A percentile compares a stretch with the other conserved stretches of the same genome.
Evolutionary conservation across 2,329 filamentous ascomycete genomes (phyloP).

Genomic region (Lachnellula hyalina): DNA sequence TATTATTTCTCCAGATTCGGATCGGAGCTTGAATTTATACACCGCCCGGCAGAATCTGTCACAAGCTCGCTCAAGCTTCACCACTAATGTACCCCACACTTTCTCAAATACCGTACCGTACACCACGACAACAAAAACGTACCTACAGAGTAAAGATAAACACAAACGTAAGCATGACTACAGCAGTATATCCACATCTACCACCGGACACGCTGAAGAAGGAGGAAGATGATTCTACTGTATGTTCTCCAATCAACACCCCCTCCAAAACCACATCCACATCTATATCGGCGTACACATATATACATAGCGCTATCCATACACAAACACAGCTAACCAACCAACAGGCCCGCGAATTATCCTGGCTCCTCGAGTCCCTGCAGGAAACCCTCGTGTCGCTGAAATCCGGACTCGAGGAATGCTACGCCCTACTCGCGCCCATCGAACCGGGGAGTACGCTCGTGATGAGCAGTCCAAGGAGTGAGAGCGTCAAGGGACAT

Average conservation of each 20-base stretch:
- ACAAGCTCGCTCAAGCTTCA: not conserved
- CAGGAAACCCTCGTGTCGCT: slow-evolving; percentile 30
- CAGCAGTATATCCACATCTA: slow-evolving; percentile 28
- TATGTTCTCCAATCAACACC: slow-evolving; percentile 6
- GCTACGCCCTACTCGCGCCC: slow-evolving; percentile 78
- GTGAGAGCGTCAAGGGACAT: slow-evolving; percentile 87
- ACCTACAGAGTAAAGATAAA: no score
- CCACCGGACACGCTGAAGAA: slow-evolving; percentile 19
- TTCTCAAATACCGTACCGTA: not conserved
- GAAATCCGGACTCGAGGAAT: slow-evolving; percentile 70
- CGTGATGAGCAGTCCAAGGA: slow-evolving; percentile 79
- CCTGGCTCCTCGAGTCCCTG: slow-evolving; percentile 32
- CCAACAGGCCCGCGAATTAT: slow-evolving; percentile 29
- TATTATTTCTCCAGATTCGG: no score
- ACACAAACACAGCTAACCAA: not conserved
- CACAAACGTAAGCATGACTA: slow-evolving; percentile 12
- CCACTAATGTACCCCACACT: not conserved
- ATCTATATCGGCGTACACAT: no score
- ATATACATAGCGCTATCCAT: no score
- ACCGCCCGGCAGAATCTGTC: slow-evolving; percentile 2
- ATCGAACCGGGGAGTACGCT: slow-evolving; percentile 82
- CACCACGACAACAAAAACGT: not conserved
- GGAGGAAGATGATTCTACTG: slow-evolving; percentile 29
- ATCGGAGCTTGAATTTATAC: not conserved
- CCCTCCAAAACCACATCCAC: no score